phyloP scores from a whole-genome alignment of 805 yeast species.

The Komagataella mondaviorum region DNA sequence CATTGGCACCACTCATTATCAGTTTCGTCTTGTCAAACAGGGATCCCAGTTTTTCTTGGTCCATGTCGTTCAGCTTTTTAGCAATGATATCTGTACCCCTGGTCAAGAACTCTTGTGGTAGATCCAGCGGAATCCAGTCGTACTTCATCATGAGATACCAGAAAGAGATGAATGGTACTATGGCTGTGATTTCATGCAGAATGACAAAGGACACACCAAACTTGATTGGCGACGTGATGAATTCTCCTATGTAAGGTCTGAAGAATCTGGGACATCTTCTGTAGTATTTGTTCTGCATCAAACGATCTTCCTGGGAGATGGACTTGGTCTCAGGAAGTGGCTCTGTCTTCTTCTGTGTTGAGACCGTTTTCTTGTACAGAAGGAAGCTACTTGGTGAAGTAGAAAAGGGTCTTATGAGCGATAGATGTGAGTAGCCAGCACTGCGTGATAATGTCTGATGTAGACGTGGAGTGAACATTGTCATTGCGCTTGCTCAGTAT shows the following conservation, averaged over 20 bases:
- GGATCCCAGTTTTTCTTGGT: constrained; percentile 7
- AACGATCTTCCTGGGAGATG: constrained; percentile 7
- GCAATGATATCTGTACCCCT: constrained; percentile 34
- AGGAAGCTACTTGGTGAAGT: neutral
- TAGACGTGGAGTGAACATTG: neutral
- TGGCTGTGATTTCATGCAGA: constrained; percentile 39
- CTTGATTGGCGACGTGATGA: constrained; percentile 18
- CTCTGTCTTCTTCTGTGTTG: neutral
- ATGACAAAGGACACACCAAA: constrained; percentile 32
- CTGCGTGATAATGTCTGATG: neutral
- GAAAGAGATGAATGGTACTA: constrained; percentile 34
- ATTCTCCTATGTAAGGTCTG: constrained; percentile 17
- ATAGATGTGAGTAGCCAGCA: neutral
- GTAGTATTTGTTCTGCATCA: constrained; percentile 18
- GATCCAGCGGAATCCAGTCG: constrained; percentile 25
- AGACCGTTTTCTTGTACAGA: neutral
- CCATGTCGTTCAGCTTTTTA: constrained; percentile 15
- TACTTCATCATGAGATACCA: constrained; percentile 37
- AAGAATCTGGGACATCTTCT: constrained; percentile 14
- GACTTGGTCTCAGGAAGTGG: neutral
- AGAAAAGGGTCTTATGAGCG: neutral
- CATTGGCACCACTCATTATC: constrained; percentile 21
- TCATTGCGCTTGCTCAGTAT: neutral
- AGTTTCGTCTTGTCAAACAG: constrained; percentile 14
- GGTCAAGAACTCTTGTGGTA: constrained; percentile 34